Conservation (phyloP, 139 green algal species). For the Chlorella sp. region DNA sequence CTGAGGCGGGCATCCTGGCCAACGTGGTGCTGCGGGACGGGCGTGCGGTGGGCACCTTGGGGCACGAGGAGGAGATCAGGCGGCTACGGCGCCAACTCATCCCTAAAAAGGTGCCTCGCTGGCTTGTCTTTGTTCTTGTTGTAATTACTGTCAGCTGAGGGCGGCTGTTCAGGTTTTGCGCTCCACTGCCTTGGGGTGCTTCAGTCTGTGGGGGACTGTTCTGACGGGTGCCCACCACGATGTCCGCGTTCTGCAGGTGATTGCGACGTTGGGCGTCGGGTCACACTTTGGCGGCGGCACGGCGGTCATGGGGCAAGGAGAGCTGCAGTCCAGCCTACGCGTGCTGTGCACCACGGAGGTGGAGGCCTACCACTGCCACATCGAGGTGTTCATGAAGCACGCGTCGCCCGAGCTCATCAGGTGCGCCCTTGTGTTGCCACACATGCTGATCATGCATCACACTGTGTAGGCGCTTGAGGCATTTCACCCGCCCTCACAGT, state of each 20-base stretch:
- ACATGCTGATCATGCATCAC: too few species aligned
- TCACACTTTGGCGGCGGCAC: constrained; percentile 26
- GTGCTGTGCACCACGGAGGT: constrained; percentile 5
- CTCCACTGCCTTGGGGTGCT: too few species aligned
- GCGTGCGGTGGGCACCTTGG: constrained; percentile 29
- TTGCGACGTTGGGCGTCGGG: constrained; percentile 20
- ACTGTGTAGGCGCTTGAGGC: too few species aligned
- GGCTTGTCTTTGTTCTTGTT: too few species aligned
- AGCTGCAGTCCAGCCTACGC: constrained; percentile 29
- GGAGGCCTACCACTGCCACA: constrained; percentile 30
- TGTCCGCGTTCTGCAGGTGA: constrained; percentile 2
- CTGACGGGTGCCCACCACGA: too few species aligned
- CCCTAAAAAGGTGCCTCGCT: constrained; percentile 45
- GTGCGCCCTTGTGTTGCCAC: too few species aligned
- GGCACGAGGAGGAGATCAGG: constrained; percentile 37
- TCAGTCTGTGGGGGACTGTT: too few species aligned
- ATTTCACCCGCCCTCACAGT: too few species aligned
- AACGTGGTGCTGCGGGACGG: constrained; percentile 29
- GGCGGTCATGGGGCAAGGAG: constrained; percentile 23
- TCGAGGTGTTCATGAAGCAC: constrained; percentile 27
- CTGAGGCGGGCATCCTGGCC: constrained; percentile 9
- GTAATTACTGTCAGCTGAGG: too few species aligned
- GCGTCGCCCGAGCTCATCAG: constrained; percentile 13
- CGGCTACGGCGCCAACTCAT: constrained; percentile 20
- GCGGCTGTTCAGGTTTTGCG: too few species aligned